Evolutionary conservation across 768 basidiomycete genomes (phyloP).

Genomic region (Lanmaoa pseudosensibilis): DNA sequence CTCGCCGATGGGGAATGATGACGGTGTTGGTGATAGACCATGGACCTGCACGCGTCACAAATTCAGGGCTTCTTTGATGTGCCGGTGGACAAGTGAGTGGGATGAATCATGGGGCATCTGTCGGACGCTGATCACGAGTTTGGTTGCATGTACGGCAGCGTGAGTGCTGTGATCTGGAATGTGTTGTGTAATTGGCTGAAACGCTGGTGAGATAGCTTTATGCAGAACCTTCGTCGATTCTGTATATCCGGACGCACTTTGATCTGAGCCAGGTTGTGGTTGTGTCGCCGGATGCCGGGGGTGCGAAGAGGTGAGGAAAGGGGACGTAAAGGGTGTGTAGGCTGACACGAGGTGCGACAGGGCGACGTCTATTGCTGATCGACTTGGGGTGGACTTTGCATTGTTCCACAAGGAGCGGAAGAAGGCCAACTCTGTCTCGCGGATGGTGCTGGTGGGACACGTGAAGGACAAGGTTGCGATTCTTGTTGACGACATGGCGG

Average conservation of each 20-base stretch:
- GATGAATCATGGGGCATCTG: background rate
- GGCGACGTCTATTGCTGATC: conserved; percentile 95
- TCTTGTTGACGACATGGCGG: conserved; percentile 98
- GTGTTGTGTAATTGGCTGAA: conserved; percentile 20
- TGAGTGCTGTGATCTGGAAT: conserved; percentile 39
- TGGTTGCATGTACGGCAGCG: conserved; percentile 36
- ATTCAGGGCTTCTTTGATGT: conserved; percentile 99
- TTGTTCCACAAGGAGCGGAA: conserved; percentile 99
- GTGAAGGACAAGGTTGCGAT: conserved; percentile 92
- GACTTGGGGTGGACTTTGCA: conserved; percentile 95
- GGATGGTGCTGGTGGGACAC: conserved; percentile 94
- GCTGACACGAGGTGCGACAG: conserved; percentile 43
- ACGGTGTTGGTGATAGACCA: conserved; percentile 57
- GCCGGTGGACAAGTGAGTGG: conserved; percentile 95
- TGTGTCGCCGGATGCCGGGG: conserved; percentile 97
- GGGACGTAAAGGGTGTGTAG: background rate
- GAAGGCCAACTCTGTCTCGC: conserved; percentile 91
- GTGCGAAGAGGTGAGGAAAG: conserved; percentile 81
- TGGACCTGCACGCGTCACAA: conserved; percentile 98
- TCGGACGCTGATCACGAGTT: conserved; percentile 14
- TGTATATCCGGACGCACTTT: conserved; percentile 93
- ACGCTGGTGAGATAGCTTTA: conserved; percentile 59
- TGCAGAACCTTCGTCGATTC: conserved; percentile 92
- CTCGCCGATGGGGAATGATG: background rate
- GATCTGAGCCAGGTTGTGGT: conserved; percentile 84